Percentiles rank a stretch among this genome's conserved stretches.
These are phyloP conservation scores for Fragaria iinumae DNA, from an alignment of 306 rosid species.

Conservation along the genomic window DNA sequence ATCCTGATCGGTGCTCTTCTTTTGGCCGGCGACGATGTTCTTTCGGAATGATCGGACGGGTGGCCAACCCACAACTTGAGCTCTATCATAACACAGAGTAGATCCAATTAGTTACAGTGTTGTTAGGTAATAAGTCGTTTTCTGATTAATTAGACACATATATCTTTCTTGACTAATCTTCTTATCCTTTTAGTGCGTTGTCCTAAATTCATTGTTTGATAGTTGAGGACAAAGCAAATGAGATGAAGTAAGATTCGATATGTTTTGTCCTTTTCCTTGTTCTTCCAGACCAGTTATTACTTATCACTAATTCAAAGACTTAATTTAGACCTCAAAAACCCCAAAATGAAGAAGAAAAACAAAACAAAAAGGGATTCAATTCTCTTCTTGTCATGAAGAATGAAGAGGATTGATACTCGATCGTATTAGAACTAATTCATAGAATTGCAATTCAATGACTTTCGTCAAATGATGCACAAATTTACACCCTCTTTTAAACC, in stretches of 20 bases:
- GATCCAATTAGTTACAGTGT: not conserved
- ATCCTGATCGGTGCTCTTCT: conserved; percentile 23
- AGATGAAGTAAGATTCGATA: conserved; percentile 48
- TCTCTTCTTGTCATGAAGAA: not conserved
- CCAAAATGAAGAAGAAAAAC: not conserved
- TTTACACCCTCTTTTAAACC: not conserved
- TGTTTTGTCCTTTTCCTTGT: conserved; percentile 63
- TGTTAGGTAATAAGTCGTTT: not conserved
- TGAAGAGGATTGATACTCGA: not conserved
- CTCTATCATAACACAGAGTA: conserved; percentile 31
- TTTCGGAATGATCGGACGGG: conserved; percentile 79
- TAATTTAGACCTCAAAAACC: not conserved
- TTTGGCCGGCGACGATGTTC: conserved; percentile 55
- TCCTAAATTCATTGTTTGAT: conserved; percentile 31
- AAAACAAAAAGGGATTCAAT: not conserved
- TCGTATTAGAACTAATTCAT: not conserved
- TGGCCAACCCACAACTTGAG: conserved; percentile 97
- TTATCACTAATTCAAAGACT: conserved; percentile 1
- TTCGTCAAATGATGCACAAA: not conserved
- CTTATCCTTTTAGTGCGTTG: conserved; percentile 13
- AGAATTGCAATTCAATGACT: not conserved
- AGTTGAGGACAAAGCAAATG: conserved; percentile 24
- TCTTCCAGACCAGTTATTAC: conserved; percentile 57
- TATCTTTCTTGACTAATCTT: not conserved
- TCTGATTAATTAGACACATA: too few species aligned